Base-by-base conservation (phyloP, 2,329 filamentous ascomycete genomes). In the Ceratocystis cacaofunesta region DNA sequence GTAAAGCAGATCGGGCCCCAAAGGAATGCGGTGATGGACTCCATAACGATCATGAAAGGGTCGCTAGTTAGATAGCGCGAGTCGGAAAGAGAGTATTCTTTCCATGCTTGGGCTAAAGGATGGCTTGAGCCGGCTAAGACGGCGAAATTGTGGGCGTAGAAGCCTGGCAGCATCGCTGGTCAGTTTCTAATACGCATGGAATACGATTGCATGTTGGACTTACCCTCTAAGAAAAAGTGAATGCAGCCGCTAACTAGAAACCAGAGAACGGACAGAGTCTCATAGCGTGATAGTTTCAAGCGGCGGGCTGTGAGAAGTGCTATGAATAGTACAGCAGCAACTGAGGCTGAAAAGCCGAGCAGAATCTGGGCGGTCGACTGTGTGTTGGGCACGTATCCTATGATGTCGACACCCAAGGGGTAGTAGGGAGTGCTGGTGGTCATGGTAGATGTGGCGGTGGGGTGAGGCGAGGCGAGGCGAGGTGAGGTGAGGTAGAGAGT, bases 241-340 rank as follows among this genome's bases (percentile, higher is more conserved):
- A 78, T 78, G 68, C 69, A 81, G 73, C 76, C 82, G 80, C 87
- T 89, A 15, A 92, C 78, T 25, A 86, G 80, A 73, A 92, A 92
- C 89, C 89, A 92, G 75, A 90, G 75, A 25, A 87, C 82, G 3
- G 81, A 82, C 12, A 80, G 70, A 58, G 84, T 78, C 69, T 90
- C 87, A 30, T 72, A 73, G 6, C 70, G 74, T 43, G 77, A 76
- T 63, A 90, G 72, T 8, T 74, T 76, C 1, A 84, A 82, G 19
- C 82, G 78, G 69, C 80, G 82, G 67, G 83, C 78, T 44, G 85
- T 69, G 7, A 79, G 67, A 65, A 81, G 81, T 2, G 85, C 85
- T 6, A 78, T 71, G 28, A 78, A 74, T 67, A 92, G 81, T 68
- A 90, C 80, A 46, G 74, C 74, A 0, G 76, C 74, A 70, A 82